These are phyloP conservation scores for Leccinum barrowsii DNA, from an alignment of 768 basidiomycete genomes.

Conservation along the genomic window DNA sequence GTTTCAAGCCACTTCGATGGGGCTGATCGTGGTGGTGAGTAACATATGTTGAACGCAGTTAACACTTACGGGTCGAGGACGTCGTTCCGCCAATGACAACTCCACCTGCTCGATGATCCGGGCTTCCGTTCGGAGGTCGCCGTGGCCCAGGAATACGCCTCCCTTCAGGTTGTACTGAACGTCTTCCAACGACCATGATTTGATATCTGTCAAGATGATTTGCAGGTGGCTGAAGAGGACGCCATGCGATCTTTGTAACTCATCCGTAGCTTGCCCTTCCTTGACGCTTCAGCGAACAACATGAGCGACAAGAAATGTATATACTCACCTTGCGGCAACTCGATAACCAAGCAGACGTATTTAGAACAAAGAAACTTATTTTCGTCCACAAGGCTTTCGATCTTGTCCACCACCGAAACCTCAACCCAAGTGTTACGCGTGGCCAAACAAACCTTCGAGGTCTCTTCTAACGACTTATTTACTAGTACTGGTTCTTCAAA, in stretches of 20 bases:
- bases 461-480: too few relatives aligned
- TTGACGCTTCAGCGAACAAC: neutral
- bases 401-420: neutral
- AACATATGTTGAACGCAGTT: too few relatives aligned
- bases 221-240: neutral
- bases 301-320: neutral
- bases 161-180: neutral
- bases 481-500: too few relatives aligned
- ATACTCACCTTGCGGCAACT: neutral
- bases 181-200: neutral
- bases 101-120: too few relatives aligned
- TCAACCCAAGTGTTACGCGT: too few relatives aligned
- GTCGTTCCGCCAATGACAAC: too few relatives aligned
- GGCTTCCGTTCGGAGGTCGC: too few relatives aligned
- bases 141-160: neutral
- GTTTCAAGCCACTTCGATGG: too few relatives aligned
- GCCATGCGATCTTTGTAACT: neutral
- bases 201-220: neutral
- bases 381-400: neutral
- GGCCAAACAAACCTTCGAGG: too few relatives aligned
- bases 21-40: too few relatives aligned
- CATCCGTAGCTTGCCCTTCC: neutral
- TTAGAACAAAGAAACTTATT: neutral
- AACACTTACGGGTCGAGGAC: too few relatives aligned
- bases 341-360: neutral